These are phyloP conservation scores for Xerocomellus dryophilus DNA, from an alignment of 768 basidiomycete genomes.

Conservation along the genomic window DNA sequence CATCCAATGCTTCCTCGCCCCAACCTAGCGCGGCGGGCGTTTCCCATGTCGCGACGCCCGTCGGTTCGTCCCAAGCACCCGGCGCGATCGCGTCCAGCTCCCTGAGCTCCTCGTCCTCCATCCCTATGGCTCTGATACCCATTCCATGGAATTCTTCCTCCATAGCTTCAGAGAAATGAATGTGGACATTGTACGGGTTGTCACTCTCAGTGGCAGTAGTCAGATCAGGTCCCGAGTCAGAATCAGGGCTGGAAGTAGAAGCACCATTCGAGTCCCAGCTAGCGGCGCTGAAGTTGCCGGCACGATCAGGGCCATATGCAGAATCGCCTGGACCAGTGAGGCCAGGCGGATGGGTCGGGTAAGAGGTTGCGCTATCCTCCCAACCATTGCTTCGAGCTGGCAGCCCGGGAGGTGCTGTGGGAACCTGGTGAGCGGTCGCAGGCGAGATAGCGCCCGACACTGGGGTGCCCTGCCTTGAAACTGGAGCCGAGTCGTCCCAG, in stretches of 20 bases:
- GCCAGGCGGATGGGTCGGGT: conserved; percentile 13
- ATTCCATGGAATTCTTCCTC: conserved; percentile 31
- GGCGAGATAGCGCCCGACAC: not conserved
- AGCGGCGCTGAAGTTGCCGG: conserved; percentile 6
- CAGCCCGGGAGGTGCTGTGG: conserved; percentile 12
- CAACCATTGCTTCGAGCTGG: conserved; percentile 8
- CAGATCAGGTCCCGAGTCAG: conserved; percentile 26
- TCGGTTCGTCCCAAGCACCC: conserved; percentile 15
- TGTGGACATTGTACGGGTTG: conserved; percentile 19
- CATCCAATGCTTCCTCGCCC: conserved; percentile 22
- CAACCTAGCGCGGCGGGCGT: not conserved
- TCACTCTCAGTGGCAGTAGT: conserved; percentile 23
- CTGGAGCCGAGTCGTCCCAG: conserved; percentile 21
- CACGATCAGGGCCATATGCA: conserved; percentile 3
- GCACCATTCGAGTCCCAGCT: conserved; percentile 26
- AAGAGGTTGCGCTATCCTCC: conserved; percentile 5
- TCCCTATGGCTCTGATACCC: conserved; percentile 11
- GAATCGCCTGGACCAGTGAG: conserved; percentile 6
- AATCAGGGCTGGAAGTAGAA: conserved; percentile 27
- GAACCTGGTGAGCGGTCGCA: conserved; percentile 1
- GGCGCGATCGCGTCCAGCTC: conserved; percentile 29
- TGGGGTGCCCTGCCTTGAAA: conserved; percentile 21
- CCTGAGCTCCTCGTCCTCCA: conserved; percentile 9
- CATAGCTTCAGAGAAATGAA: conserved; percentile 27
- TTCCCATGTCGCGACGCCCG: not conserved